phyloP scores from a whole-genome alignment of 2,329 filamentous ascomycete genomes.

The Fusarium mexicanum region DNA sequence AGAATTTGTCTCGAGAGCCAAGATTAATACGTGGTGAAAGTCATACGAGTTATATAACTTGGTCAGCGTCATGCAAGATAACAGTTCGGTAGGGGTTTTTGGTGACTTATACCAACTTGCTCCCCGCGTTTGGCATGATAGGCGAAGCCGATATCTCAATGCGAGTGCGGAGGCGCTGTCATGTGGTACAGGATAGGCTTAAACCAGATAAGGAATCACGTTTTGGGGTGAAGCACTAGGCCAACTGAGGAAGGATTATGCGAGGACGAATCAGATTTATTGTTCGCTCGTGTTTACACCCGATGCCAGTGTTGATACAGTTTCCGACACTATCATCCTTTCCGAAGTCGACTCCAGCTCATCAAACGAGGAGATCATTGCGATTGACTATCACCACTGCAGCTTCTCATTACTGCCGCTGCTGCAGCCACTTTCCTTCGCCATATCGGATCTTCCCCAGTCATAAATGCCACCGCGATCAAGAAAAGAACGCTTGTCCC shows the following conservation, averaged over 20 bases:
- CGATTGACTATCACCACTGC: not conserved
- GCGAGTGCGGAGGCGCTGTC: not conserved
- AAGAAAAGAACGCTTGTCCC: not conserved
- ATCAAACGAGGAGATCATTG: fast-evolving
- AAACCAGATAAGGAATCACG: not conserved
- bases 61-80: not conserved
- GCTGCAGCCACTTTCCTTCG: not conserved
- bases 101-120: not conserved
- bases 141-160: not conserved
- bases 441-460: not conserved
- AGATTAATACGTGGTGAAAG: not conserved
- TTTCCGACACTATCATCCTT: not conserved
- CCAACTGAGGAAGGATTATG: not conserved
- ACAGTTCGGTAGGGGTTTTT: not conserved
- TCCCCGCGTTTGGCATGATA: not conserved
- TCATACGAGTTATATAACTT: not conserved
- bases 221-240: not conserved
- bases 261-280: not conserved
- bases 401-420: not conserved
- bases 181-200: not conserved
- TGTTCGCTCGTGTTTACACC: not conserved
- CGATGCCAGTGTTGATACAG: not conserved
- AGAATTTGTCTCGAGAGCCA: not conserved
- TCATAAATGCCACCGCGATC: not conserved
- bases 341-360: not conserved